phyloP scores from a whole-genome alignment of 768 basidiomycete species.

The Serpula lacrymans region DNA sequence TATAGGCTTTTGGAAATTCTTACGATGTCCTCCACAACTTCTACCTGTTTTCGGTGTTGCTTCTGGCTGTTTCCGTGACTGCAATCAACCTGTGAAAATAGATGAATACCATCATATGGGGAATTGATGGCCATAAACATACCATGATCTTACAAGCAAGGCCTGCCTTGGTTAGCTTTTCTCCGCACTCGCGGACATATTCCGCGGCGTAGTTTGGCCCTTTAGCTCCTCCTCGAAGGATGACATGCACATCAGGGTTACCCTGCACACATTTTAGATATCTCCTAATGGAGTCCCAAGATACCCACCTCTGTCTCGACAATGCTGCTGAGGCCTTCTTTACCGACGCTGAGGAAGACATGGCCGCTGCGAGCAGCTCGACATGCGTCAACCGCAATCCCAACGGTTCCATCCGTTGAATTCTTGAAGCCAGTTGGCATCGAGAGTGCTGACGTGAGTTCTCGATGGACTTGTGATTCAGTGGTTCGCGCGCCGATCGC shows the following conservation, averaged over 20 bases:
- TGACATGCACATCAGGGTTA: slow-evolving; percentile 91
- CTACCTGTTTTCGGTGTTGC: slow-evolving; percentile 83
- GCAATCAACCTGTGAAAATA: slow-evolving; percentile 74
- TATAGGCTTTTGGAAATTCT: slow-evolving; percentile 21
- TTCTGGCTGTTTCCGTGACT: slow-evolving; percentile 96
- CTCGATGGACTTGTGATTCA: slow-evolving; percentile 90
- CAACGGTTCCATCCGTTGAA: slow-evolving; percentile 89
- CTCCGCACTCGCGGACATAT: slow-evolving; percentile 71
- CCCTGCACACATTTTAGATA: slow-evolving; percentile 46
- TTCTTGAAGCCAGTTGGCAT: slow-evolving; percentile 99
- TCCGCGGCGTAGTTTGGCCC: slow-evolving; percentile 89
- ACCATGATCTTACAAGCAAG: slow-evolving; percentile 87
- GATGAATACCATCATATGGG: slow-evolving; percentile 1
- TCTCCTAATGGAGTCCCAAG: too few relatives aligned
- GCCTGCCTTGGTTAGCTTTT: slow-evolving; percentile 75
- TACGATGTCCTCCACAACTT: slow-evolving; percentile 89
- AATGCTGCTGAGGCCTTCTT: slow-evolving; percentile 92
- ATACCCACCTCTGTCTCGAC: slow-evolving; percentile 81
- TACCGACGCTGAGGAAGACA: slow-evolving; percentile 95
- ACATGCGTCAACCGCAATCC: slow-evolving; percentile 93
- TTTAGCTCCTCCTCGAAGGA: slow-evolving; percentile 83
- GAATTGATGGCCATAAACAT: slow-evolving; percentile 13
- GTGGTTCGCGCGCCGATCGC: slow-evolving; percentile 94
- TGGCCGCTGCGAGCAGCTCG: slow-evolving; percentile 87
- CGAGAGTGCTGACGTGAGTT: slow-evolving; percentile 81